phyloP scores from a whole-genome alignment of 2,329 filamentous ascomycete genomes.

The Fusarium subtropicale region DNA sequence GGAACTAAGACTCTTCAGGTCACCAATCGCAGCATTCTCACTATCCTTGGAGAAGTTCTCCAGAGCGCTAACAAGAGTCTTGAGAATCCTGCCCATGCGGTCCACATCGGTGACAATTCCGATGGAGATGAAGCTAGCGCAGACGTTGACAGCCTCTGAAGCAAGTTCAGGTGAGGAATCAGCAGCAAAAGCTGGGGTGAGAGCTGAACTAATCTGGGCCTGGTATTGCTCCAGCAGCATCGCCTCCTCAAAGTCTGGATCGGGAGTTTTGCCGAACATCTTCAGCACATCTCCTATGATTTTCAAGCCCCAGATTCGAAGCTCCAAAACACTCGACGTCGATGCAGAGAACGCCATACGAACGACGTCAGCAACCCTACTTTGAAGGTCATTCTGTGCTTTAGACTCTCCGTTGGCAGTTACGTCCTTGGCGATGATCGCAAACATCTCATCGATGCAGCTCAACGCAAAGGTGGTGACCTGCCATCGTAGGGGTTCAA shows the following conservation, averaged over 20 bases:
- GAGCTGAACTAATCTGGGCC: constrained; percentile 94
- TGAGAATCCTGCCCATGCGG: constrained; percentile 97
- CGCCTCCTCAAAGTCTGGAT: constrained; percentile 97
- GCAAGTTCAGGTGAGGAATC: constrained; percentile 97
- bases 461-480: constrained; percentile 94
- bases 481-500: constrained; percentile 94
- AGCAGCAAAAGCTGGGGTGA: constrained; percentile 94
- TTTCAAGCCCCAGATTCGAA: constrained; percentile 90
- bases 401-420: constrained; percentile 81
- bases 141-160: constrained; percentile 95
- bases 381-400: constrained; percentile 82
- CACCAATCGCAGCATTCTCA: constrained; percentile 88
- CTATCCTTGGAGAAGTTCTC: constrained; percentile 90
- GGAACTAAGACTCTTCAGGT: constrained; percentile 90
- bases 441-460: constrained; percentile 85
- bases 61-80: constrained; percentile 88
- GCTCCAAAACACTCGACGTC: constrained; percentile 89
- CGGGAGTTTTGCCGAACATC: constrained; percentile 94
- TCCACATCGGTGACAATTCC: constrained; percentile 98
- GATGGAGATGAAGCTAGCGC: constrained; percentile 96
- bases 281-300: constrained; percentile 94
- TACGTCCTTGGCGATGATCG: constrained; percentile 81
- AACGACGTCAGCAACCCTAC: constrained; percentile 89
- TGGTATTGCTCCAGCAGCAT: constrained; percentile 98
- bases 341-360: constrained; percentile 98